phyloP scores from a whole-genome alignment of 495 filamentous ascomycete species.

The Cudoniella acicularis region DNA sequence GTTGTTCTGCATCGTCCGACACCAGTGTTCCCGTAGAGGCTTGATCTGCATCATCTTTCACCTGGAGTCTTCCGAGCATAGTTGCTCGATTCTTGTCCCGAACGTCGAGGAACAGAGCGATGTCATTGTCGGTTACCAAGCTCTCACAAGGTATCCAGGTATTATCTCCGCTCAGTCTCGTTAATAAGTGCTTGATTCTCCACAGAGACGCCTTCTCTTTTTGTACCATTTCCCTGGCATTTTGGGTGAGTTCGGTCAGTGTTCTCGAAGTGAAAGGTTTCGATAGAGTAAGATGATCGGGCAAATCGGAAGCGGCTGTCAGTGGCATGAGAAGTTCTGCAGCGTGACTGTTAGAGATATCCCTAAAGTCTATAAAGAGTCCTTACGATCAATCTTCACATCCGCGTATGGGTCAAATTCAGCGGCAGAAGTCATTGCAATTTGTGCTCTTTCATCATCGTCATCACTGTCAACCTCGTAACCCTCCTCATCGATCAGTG shows the following conservation, averaged over 20 bases:
- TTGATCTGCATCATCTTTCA: constrained; percentile 22
- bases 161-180: constrained; percentile 73
- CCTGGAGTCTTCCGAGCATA: constrained; percentile 3
- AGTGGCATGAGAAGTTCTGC: constrained; percentile 83
- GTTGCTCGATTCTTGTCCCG: constrained; percentile 7
- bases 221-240: constrained; percentile 65
- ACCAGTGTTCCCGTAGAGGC: constrained; percentile 20
- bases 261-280: constrained; percentile 77
- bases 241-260: constrained; percentile 71
- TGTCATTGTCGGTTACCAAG: constrained; percentile 53
- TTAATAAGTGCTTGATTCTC: constrained; percentile 73
- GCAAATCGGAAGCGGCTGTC: constrained; percentile 80
- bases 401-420: constrained; percentile 82
- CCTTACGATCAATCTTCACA: constrained; percentile 76
- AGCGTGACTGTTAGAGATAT: constrained; percentile 14
- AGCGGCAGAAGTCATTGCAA: constrained; percentile 63
- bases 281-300: constrained; percentile 78
- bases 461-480: constrained; percentile 80
- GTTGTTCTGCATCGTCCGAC: constrained; percentile 16
- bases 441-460: constrained; percentile 60
- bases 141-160: constrained; percentile 71
- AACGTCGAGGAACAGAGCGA: constrained; percentile 40
- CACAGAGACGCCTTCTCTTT: constrained; percentile 72
- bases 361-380: not conserved
- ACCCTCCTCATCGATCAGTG: constrained; percentile 80